Evolutionary conservation across 1,284 basidiomycete genomes (phyloP).

Genomic region (Trichosporon coremiiforme): DNA sequence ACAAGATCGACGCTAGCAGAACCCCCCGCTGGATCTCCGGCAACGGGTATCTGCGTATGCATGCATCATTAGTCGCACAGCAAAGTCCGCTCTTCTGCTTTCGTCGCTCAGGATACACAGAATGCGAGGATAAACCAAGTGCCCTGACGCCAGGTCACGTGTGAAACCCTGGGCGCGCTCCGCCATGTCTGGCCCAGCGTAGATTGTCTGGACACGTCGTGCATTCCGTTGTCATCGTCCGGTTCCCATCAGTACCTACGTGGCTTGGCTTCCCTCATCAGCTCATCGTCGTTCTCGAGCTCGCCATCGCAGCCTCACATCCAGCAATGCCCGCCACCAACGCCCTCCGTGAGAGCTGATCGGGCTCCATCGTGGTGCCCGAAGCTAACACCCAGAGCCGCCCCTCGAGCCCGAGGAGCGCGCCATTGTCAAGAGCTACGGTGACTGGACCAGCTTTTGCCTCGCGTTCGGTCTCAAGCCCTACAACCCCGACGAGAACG

Average conservation of each 20-base stretch:
- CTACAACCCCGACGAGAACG: slow-evolving; percentile 30
- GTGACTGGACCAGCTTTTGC: slow-evolving; percentile 36
- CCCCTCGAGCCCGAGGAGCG: slow-evolving; percentile 19
- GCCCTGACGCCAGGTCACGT: slow-evolving; percentile 6
- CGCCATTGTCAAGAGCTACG: slow-evolving; percentile 31
- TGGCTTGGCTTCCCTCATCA: not conserved
- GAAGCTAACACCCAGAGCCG: not conserved
- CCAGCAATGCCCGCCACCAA: slow-evolving; percentile 4
- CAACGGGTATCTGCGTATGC: not conserved
- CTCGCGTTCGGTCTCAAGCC: slow-evolving; percentile 34
- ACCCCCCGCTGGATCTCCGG: not conserved
- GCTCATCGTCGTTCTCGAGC: slow-evolving; percentile 1
- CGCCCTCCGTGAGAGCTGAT: slow-evolving; percentile 3
- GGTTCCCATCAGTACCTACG: slow-evolving; percentile 1
- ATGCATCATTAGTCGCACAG: slow-evolving; percentile 9
- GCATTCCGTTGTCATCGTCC: not conserved
- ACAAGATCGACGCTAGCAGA: not conserved
- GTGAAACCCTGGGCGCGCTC: not conserved
- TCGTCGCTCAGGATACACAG: not conserved
- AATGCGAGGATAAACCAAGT: slow-evolving; percentile 1
- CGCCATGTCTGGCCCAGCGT: not conserved
- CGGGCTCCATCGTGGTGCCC: too few relatives aligned
- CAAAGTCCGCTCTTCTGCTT: not conserved
- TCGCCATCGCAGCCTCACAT: not conserved
- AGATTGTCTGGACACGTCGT: not conserved